phyloP scores from a whole-genome alignment of 2,329 filamentous ascomycete genomes.

The Calonectria multiphialidica region DNA sequence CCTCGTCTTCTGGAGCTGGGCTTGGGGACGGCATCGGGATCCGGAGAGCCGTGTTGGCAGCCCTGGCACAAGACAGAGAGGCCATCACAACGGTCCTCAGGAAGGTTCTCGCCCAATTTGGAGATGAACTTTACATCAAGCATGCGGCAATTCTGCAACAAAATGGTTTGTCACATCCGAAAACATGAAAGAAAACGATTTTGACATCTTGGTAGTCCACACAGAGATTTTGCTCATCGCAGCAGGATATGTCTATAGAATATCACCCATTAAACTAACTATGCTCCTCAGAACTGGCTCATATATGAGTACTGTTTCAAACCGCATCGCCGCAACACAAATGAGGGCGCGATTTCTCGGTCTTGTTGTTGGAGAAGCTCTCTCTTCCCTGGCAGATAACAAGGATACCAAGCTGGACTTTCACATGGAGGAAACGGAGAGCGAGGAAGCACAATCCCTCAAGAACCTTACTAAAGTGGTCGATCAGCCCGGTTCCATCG shows the following conservation, averaged over 20 bases:
- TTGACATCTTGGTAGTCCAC: constrained; percentile 69
- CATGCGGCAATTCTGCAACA: constrained; percentile 89
- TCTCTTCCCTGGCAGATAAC: constrained; percentile 74
- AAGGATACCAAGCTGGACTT: constrained; percentile 83
- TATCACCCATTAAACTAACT: constrained; percentile 73
- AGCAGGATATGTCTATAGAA: constrained; percentile 80
- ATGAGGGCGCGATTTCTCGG: constrained; percentile 83
- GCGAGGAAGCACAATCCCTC: constrained; percentile 81
- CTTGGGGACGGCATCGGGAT: constrained; percentile 74
- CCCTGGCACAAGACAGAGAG: constrained; percentile 64
- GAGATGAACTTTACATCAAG: constrained; percentile 87
- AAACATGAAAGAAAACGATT: constrained; percentile 14
- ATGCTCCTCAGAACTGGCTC: constrained; percentile 77
- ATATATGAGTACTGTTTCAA: constrained; percentile 86
- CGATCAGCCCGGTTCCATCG: constrained; percentile 72
- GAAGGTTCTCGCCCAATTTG: constrained; percentile 79
- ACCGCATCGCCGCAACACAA: constrained; percentile 84
- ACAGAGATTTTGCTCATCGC: constrained; percentile 83
- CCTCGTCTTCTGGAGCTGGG: constrained; percentile 72
- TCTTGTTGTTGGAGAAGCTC: constrained; percentile 85
- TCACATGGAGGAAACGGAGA: constrained; percentile 82
- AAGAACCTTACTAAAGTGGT: constrained; percentile 72
- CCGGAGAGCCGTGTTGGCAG: constrained; percentile 73
- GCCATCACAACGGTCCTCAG: constrained; percentile 71
- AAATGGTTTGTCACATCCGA: constrained; percentile 71